Base-by-base conservation (phyloP, 768 basidiomycete species). In the Calocera cornea region DNA sequence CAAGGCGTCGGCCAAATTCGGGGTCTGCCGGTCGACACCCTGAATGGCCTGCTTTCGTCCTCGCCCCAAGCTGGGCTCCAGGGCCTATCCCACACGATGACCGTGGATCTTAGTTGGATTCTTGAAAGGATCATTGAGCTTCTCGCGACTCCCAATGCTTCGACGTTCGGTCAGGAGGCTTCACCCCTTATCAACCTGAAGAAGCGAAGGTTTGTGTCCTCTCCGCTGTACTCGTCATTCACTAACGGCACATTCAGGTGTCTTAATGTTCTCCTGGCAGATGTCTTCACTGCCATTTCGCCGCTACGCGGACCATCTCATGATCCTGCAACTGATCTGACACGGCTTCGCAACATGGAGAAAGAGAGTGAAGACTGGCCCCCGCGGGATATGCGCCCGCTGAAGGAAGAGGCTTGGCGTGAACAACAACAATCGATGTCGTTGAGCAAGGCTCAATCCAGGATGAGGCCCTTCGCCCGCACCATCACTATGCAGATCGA, bases 41-140 rank as follows among this genome's bases (percentile, higher is more conserved):
- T 92, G 10, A 70, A 76, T 0, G 78, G 83, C 0, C 75, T 92
- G 47, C 76, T 92, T 44, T 78, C 80, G 19, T 16, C 49, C 24
- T 50, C 49, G 24, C 49, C 49, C 11, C 49, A 50, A 27, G 10
- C 49, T 14, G 49, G 14, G 8, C 8, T 50, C 11, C 63, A 75
- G 27, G 41, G 24, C 49, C 78, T 11, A 76, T 80, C 19, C 73
- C 77, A 14, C 34, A 78, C 82, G 5, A 76, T 91, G 50, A 84
- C 86, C 2, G 82, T 88, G 17, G 91, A 92, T 73, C 83, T 90
- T 70, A 89, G 88, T 11, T 93, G 90, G 90, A 76, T 92, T 41
- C 74, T 93, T 67, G 91, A 93, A 74, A 83, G 89, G 49, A 83
- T 92, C 76, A 77, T 92, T 38, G 91, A 92, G 74, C 79, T 92